phyloP scores from a whole-genome alignment of 192 early-diverging fungal species.

The Cladochytrium replicatum region DNA sequence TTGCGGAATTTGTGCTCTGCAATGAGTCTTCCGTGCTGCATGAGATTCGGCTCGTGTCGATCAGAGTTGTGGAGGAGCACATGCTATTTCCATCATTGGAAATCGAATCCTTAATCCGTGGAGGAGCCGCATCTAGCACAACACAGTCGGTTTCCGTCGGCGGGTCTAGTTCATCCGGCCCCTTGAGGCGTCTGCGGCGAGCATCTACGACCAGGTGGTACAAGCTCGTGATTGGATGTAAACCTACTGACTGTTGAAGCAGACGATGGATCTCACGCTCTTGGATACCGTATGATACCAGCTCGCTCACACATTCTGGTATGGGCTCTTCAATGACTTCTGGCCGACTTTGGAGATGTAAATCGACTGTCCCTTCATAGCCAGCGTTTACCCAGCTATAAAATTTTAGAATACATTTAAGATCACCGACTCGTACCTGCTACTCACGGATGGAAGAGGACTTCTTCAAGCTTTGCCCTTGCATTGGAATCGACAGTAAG shows the following conservation, averaged over 20 bases:
- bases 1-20: too few species aligned
- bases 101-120: too few species aligned
- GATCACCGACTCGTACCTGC: neutral
- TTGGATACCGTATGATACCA: conserved; percentile 17
- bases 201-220: conserved; percentile 20
- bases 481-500: conserved; percentile 41
- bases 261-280: conserved; percentile 12
- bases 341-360: conserved; percentile 3
- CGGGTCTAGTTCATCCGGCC: too few species aligned
- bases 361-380: conserved; percentile 5
- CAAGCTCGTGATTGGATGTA: conserved; percentile 22
- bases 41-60: too few species aligned
- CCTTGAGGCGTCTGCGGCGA: too few species aligned
- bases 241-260: conserved; percentile 12
- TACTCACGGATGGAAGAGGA: conserved; percentile 47
- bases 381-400: neutral
- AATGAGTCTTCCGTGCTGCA: too few species aligned
- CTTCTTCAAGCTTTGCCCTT: conserved; percentile 44
- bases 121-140: too few species aligned
- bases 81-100: too few species aligned
- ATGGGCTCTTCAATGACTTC: conserved; percentile 11
- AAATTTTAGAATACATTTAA: neutral
- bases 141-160: too few species aligned
- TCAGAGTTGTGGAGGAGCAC: too few species aligned
- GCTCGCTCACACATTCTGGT: conserved; percentile 4